Evolutionary conservation across 257 asterid species (phyloP), one percentile per base, ranked within the genome.

Genomic region (Lycium ferocissimum): DNA sequence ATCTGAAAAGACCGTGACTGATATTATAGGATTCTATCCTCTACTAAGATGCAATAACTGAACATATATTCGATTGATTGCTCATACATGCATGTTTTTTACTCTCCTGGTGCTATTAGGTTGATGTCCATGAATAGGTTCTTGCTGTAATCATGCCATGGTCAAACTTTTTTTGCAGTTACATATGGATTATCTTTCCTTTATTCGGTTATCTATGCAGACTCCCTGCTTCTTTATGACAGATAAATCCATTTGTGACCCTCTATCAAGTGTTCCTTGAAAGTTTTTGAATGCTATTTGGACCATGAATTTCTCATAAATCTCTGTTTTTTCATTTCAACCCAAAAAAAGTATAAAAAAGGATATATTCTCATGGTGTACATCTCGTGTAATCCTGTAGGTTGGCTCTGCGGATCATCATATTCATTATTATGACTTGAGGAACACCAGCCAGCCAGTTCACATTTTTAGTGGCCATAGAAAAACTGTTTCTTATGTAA

Each of bases 351-450:
- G 38, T 26, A 26, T 26, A 26, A 26, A 26, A 26, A 26, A 26
- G 13, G 26, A 76, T 13, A 51, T 49, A 78, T 78, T 49, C 17
- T 78, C 66, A 33, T 33, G 26, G 49, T 57, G 33, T 79, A 82
- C 54, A 35, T 40, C 69, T 82, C 14, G 49, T 66, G 49, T 1
- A 22, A 11, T 84, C 33, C 81, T 69, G 69, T 83, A 86, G 91
- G 92, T 88, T 75, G 92, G 91, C 78, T 90, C 92, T 43, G 92
- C 92, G 7, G 92, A 90, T 51, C 92, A 90, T 62, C 90, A 88
- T 82, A 88, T 90, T 43, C 91, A 90, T 85, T 88, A 90, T 84
- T 90, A 90, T 86, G 92, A 90, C 71, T 67, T 90, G 18, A 85
- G 92, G 83, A 90, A 90, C 82, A 88, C 88, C 38, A 81, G 89